Evolutionary conservation across 192 early-diverging fungal genomes (phyloP).

Genomic region (Coemansia sp.): DNA sequence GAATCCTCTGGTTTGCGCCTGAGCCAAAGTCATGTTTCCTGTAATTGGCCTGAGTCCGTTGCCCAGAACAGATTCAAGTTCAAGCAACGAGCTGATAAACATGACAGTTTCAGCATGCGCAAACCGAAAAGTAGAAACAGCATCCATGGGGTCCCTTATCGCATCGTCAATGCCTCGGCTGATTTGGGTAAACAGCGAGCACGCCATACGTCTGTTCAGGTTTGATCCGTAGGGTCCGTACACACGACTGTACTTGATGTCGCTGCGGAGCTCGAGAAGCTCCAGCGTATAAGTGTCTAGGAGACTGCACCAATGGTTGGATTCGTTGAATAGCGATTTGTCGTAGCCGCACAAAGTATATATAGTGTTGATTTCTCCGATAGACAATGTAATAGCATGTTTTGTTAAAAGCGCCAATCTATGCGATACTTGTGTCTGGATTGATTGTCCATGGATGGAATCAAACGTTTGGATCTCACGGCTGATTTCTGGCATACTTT

Average conservation of each 20-base stretch:
- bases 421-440: slow-evolving; percentile 2
- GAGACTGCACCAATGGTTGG: slow-evolving; percentile 34
- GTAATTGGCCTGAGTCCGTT: slow-evolving; percentile 11
- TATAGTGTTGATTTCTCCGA: slow-evolving; percentile 17
- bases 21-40: slow-evolving; percentile 25
- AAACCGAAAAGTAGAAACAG: slow-evolving; percentile 39
- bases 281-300: slow-evolving; percentile 18
- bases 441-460: slow-evolving; percentile 6
- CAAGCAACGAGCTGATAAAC: slow-evolving; percentile 39
- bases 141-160: neutral
- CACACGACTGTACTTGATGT: slow-evolving; percentile 39
- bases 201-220: slow-evolving; percentile 37
- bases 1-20: slow-evolving; percentile 23
- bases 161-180: slow-evolving; percentile 21
- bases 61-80: slow-evolving; percentile 30
- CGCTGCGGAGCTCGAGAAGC: slow-evolving; percentile 40
- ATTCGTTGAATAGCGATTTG: slow-evolving; percentile 19
- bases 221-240: slow-evolving; percentile 33
- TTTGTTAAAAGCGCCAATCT: slow-evolving; percentile 3
- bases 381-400: neutral
- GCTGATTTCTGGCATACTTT: neutral
- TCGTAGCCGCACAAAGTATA: slow-evolving; percentile 44
- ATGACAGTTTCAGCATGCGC: slow-evolving; percentile 46
- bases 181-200: slow-evolving; percentile 26
- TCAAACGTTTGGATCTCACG: slow-evolving; percentile 24